Conservation (phyloP, 2,329 filamentous ascomycete species). For the Nigrospora sphaerica region DNA sequence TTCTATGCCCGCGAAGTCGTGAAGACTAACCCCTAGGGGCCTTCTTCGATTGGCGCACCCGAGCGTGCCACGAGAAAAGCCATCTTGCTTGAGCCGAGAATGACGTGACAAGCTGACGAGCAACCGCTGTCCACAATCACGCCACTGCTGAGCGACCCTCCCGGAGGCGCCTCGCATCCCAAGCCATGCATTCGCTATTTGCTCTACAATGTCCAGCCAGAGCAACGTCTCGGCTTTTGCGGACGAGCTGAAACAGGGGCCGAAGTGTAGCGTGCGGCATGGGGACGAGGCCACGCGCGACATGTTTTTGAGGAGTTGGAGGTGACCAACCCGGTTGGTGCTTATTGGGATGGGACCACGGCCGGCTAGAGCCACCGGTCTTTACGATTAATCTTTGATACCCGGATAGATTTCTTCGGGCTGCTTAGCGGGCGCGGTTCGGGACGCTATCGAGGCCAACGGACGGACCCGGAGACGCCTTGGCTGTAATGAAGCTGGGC, state of each 20-base stretch:
- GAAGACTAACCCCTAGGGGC: constrained; percentile 22
- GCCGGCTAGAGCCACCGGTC: constrained; percentile 3
- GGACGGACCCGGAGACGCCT: no score
- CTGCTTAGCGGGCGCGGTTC: no score
- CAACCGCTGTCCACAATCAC: neutral
- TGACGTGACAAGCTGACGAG: neutral
- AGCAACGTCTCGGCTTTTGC: no score
- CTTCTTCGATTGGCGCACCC: constrained; percentile 3
- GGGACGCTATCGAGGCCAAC: no score
- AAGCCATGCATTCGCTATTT: neutral
- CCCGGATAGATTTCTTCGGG: constrained; percentile 24
- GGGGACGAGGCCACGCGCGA: neutral
- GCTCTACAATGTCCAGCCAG: no score
- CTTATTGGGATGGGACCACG: constrained; percentile 5
- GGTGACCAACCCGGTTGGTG: constrained; percentile 4
- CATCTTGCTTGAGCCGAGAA: neutral
- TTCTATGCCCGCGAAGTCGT: constrained; percentile 93
- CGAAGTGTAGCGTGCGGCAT: neutral
- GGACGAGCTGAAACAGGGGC: no score
- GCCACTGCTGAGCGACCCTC: neutral
- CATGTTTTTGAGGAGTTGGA: neutral
- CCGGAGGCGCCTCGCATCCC: neutral
- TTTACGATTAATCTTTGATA: constrained; percentile 22
- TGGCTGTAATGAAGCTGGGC: no score
- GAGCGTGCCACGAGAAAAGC: constrained; percentile 2